Base-by-base conservation (phyloP, 1,284 basidiomycete genomes). In the Leucoagaricus sp. region DNA sequence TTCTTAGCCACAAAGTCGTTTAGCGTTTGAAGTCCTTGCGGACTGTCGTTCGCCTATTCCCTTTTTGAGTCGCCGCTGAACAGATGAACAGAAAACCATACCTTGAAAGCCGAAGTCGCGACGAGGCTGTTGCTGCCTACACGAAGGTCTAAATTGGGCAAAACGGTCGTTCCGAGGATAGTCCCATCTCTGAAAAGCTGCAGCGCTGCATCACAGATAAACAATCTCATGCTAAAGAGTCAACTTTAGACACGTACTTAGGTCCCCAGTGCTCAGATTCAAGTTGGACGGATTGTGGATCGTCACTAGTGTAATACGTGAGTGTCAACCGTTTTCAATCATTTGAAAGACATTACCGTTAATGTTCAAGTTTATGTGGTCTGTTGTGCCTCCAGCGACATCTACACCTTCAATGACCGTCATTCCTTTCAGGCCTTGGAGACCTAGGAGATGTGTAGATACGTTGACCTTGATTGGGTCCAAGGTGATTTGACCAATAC, bases 241-340 rank as follows among this genome's bases (percentile, higher is more conserved):
- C 15, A n/a, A 68, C 13, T 13, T 42, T 6, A 15, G 17, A 17
- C n/a, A 68, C 81, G 60, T 64, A 86, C 84, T 77, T 57, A 89
- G 64, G 64, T 89, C 84, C 12, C 85, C 86, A 1, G 77, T 78
- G 7, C 72, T 69, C 23, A 92, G 70, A 58, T 86, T 80, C 60
- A 93, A 74, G 66, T 83, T 89, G 19, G 86, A 89, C 2, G 89
- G 90, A 67, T 93, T 93, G 65, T 75, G 67, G n/a, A 93, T 87
- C 3, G 77, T 72, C 17, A 87, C 84, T 84, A 57, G 26, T 25
- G 8, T 23, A 47, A 29, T 40, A 34, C 26, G 23, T 38, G 17
- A 31, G 19, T 17, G 4, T 21, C 9, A 36, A 21, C 41, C 28
- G 26, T 15, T 31, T 19, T 31, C 4, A 21, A 34, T 29, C 6